Conservation (phyloP, 768 basidiomycete genomes). For the Lactarius hengduanensis region DNA sequence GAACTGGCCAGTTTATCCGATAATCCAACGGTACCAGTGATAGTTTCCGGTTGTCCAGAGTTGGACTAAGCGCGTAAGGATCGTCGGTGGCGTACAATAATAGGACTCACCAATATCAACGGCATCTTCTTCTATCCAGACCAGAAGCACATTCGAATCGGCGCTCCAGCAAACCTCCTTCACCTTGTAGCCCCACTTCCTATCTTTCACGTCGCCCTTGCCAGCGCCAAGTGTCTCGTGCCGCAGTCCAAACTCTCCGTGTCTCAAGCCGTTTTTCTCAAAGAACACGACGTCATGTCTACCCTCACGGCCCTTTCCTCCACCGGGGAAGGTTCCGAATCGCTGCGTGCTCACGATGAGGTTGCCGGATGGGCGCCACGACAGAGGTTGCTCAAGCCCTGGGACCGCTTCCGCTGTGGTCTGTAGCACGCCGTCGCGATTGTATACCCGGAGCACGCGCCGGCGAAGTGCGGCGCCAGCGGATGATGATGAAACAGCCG, state of each 20-base stretch:
- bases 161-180: conserved; percentile 82
- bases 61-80: conserved; percentile 58
- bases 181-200: conserved; percentile 67
- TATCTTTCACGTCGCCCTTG: conserved; percentile 34
- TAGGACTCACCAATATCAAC: conserved; percentile 65
- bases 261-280: conserved; percentile 90
- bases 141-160: conserved; percentile 78
- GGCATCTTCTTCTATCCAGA: conserved; percentile 74
- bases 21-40: conserved; percentile 61
- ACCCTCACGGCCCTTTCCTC: conserved; percentile 61
- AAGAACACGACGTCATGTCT: conserved; percentile 90
- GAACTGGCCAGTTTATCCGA: conserved; percentile 5
- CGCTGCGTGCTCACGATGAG: conserved; percentile 80
- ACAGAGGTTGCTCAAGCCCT: conserved; percentile 74
- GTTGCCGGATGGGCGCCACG: conserved; percentile 89
- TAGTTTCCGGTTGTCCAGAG: conserved; percentile 95
- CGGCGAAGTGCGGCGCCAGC: conserved; percentile 39
- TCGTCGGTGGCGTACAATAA: conserved; percentile 15
- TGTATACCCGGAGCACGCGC: conserved; percentile 71
- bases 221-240: conserved; percentile 34
- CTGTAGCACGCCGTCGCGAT: conserved; percentile 69
- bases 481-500: conserved; percentile 37
- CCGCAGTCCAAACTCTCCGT: conserved; percentile 80
- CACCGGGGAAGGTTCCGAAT: conserved; percentile 68
- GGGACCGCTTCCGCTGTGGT: conserved; percentile 82